Base-by-base conservation (phyloP, 768 basidiomycete species). In the Podaxis sp. region DNA sequence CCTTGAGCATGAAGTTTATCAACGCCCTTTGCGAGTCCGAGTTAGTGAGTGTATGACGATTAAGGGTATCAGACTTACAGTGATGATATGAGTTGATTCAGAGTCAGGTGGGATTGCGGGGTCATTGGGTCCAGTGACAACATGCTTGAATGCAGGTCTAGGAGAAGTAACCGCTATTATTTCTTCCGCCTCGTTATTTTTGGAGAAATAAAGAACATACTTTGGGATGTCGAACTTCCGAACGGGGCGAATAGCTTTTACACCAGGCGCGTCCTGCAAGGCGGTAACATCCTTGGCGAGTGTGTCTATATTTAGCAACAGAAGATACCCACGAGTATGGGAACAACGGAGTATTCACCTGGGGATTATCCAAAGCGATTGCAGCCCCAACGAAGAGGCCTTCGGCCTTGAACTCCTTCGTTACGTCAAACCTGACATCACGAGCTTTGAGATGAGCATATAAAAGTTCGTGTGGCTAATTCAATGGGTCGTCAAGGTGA, bases 1-100 rank as follows among this genome's bases (percentile, higher is more conserved):
- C 87, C 88, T 64, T 80, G 68, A 4, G 85, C 85, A 68, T 90
- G 88, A 19, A 88, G 77, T 64, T 81, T 83, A 67, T 89, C 84
- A 1, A 89, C 88, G 19, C 86, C 84, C 84, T 86, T 46, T 30
- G 39, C n/a, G n/a, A 4, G 12, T 26, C n/a, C 19, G 33, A 46
- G 44, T 51, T 30, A 15, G 17, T 58, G 33, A 59, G 36, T 28
- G 57, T n/a, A n/a, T 44, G 4, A 52, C 38, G 52, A 40, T 30
- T 57, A 33, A 22, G 5, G 28, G 4, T 28, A 46, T 63, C 46
- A 36, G n/a, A 69, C 75, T 64, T 65, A 84, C 86, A 30, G 83
- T 86, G 56, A 85, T 65, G 52, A 84, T 71, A 66, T 87, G 86
- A 0, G 86, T 82, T 0, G 82, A 81, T 67, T 82, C 73, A 3